These are phyloP conservation scores for Penicillium capsulatum DNA, from an alignment of 2,329 filamentous ascomycete genomes.

Conservation along the genomic window DNA sequence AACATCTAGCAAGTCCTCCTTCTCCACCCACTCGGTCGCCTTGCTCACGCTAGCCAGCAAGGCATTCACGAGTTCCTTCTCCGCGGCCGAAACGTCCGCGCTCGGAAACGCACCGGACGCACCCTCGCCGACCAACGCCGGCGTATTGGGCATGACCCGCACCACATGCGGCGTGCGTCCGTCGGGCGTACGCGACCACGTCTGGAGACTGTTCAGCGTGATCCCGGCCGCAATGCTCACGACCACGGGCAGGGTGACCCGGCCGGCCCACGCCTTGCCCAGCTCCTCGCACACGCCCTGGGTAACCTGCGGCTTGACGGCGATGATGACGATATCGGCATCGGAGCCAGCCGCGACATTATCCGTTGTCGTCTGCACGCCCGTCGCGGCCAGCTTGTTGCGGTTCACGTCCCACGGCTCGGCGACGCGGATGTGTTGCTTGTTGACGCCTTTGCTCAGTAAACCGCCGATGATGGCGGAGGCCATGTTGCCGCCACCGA, in stretches of 20 bases:
- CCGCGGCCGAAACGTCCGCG: slow-evolving; percentile 22
- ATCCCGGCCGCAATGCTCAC: slow-evolving; percentile 36
- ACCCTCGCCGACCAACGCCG: slow-evolving; percentile 33
- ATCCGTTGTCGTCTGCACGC: slow-evolving; percentile 30
- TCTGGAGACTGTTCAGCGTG: slow-evolving; percentile 28
- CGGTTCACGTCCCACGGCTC: slow-evolving; percentile 37
- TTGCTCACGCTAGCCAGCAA: slow-evolving; percentile 31
- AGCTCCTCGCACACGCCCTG: slow-evolving; percentile 34
- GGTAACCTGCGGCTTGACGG: slow-evolving; percentile 35
- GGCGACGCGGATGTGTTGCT: slow-evolving; percentile 32
- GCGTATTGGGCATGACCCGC: slow-evolving; percentile 37
- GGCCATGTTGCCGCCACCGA: slow-evolving; percentile 38
- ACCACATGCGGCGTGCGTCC: slow-evolving; percentile 27
- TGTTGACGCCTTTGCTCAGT: slow-evolving; percentile 26
- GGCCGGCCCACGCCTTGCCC: slow-evolving; percentile 23
- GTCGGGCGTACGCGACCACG: slow-evolving; percentile 28
- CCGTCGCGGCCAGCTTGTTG: slow-evolving; percentile 29
- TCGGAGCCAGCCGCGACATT: slow-evolving; percentile 27
- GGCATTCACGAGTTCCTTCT: slow-evolving; percentile 31
- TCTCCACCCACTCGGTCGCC: slow-evolving; percentile 35
- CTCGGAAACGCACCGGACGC: slow-evolving; percentile 30
- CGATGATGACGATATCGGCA: slow-evolving; percentile 32
- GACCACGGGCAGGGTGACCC: slow-evolving; percentile 26
- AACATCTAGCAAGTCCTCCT: slow-evolving; percentile 33
- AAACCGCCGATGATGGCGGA: slow-evolving; percentile 35